Percentiles rank a stretch among this genome's conserved stretches.
Evolutionary conservation across 495 filamentous ascomycete genomes (phyloP).

Genomic region (Patellaria atrata): DNA sequence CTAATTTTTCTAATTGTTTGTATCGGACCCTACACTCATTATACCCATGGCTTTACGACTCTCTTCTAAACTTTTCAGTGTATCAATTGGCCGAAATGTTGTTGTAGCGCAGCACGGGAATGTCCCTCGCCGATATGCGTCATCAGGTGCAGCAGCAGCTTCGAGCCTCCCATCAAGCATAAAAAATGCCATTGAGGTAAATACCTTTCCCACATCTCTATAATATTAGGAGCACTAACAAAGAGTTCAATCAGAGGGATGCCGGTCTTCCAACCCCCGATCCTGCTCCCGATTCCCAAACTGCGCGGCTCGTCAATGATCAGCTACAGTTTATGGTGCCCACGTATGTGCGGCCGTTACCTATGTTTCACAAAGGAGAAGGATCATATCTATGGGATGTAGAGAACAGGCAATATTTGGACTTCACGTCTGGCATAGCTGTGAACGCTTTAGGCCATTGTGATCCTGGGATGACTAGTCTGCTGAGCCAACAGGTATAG

Average conservation of each 20-base stretch:
- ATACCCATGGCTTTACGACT: constrained; percentile 23
- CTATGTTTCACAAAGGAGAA: constrained; percentile 73
- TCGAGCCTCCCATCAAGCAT: constrained; percentile 25
- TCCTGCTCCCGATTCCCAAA: constrained; percentile 60
- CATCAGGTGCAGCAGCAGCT: constrained; percentile 20
- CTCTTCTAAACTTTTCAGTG: constrained; percentile 7
- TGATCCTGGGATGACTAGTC: constrained; percentile 51
- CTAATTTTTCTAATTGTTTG: too few relatives aligned
- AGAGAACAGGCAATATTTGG: constrained; percentile 76
- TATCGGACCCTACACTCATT: too few relatives aligned
- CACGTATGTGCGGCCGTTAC: constrained; percentile 83
- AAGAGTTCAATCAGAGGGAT: constrained; percentile 46
- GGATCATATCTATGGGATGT: constrained; percentile 83
- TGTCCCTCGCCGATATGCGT: constrained; percentile 15
- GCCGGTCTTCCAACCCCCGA: constrained; percentile 57
- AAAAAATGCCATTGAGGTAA: constrained; percentile 25
- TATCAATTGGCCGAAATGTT: constrained; percentile 3
- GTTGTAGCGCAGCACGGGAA: constrained; percentile 5
- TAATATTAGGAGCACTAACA: too few relatives aligned
- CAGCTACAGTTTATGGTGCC: constrained; percentile 80
- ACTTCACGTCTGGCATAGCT: constrained; percentile 91
- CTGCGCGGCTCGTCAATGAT: constrained; percentile 54
- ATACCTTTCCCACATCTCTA: not conserved
- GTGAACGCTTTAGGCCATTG: constrained; percentile 87
- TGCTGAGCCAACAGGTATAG: constrained; percentile 61